Evolutionary conservation across 2,329 filamentous ascomycete species (phyloP).

Genomic region (Talaromyces sp.): DNA sequence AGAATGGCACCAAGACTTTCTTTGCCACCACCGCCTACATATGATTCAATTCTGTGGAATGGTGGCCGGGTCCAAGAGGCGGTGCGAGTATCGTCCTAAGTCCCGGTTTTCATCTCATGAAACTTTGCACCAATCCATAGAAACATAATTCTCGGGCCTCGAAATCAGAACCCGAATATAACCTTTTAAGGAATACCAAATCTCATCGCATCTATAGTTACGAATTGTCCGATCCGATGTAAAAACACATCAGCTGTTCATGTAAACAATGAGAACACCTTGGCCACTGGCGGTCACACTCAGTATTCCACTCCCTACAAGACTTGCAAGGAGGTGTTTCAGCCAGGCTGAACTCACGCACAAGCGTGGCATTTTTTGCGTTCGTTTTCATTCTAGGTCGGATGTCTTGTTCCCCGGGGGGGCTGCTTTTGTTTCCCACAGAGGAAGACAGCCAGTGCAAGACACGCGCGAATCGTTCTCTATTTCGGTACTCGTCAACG

Average conservation of each 20-base stretch:
- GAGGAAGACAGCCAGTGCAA: conserved; percentile 10
- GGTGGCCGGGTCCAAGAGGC: background rate
- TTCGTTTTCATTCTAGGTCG: background rate
- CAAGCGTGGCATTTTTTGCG: background rate
- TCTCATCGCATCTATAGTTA: background rate
- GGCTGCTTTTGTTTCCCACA: background rate
- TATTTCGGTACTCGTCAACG: background rate
- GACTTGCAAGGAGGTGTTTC: conserved; percentile 3
- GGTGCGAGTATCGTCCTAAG: background rate
- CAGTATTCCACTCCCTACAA: conserved; percentile 6
- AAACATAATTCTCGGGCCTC: background rate
- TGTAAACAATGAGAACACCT: conserved; percentile 11
- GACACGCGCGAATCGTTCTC: conserved; percentile 2
- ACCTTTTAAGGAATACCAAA: background rate
- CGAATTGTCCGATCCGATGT: conserved; percentile 1
- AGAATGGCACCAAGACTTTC: background rate
- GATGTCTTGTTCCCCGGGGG: background rate
- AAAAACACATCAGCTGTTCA: conserved; percentile 13
- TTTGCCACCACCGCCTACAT: conserved; percentile 8
- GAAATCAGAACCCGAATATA: background rate
- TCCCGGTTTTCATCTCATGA: background rate
- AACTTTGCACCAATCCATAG: background rate
- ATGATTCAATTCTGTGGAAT: conserved; percentile 1
- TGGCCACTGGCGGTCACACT: conserved; percentile 7
- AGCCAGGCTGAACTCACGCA: background rate